Base-by-base conservation (phyloP, 805 yeast genomes). In the Nakazawaea anatomiae region DNA sequence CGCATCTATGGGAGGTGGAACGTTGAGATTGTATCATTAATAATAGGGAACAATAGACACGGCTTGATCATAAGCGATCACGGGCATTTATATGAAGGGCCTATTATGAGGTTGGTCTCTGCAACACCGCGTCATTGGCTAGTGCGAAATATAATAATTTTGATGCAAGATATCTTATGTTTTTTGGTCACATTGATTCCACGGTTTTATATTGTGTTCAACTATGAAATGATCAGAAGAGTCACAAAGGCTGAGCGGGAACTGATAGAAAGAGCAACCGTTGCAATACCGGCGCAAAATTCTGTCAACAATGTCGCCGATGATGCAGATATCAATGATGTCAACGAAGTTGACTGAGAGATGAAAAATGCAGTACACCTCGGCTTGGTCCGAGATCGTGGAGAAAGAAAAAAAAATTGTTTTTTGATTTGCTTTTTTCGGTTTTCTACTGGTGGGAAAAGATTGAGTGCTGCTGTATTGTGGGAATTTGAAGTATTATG, bases 41-140 rank as follows among this genome's bases (percentile, higher is more conserved):
- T 43, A 4, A 51, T 51, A 3, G 53, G 53, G 11, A 51, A 51
- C 41, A 42, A 51, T 38, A 32, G 53, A 41, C 29, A 18, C 11
- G 50, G 50, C 6, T 42, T 51, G 38, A 36, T 30, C 35, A 25
- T 48, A 4, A 29, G 29, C 5, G 44, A 41, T 34, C 34, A 40
- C 27, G 41, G 29, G 12, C 32, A 43, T 14, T 7, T 14, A 5
- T 39, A 47, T 47, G 31, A 32, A 27, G 42, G 41, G 5, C 7
- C 10, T 6, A 35, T 47, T 5, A 42, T 25, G 34, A 28, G 34
- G 10, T 7, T 44, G 10, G 47, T 44, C 2, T 29, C 47, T 5
- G 35, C 47, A 7, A 6, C 6, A 7, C 34, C 5, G 12, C 14
- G 25, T 10, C 34, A 28, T 42, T 36, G 47, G 52, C 36, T 27